Base-by-base conservation (phyloP, 192 early-diverging fungal genomes). In the Phlyctochytrium bullatum region DNA sequence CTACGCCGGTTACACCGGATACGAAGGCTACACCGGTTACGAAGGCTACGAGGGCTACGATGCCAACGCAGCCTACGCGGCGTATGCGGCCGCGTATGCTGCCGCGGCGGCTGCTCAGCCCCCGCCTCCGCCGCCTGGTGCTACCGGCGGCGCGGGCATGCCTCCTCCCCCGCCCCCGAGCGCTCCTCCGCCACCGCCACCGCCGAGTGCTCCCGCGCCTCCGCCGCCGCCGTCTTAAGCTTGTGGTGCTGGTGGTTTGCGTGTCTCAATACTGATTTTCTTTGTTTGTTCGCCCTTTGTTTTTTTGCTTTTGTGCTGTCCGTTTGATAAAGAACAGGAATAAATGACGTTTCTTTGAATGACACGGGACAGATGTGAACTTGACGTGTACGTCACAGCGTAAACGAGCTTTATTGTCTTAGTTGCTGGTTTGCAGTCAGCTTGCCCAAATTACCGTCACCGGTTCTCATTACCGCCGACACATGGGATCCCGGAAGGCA, bases 61-160 rank as follows among this genome's bases (percentile, higher is more conserved):
- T 25, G 2, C 25, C 28, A 57, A 3, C 2, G n/a, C 53, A 20
- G n/a, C 29, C 34, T 36, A 20, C 66, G 32, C 6, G 27, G 20
- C 16, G 16, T 23, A 27, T 27, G 16, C 31, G 20, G 17, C 2
- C 52, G 35, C 6, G n/a, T 36, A 34, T 20, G 52, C n/a, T 36
- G 52, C 32, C 28, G 34, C 16, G 36, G 40, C 3, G 61, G 61
- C 0, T 24, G 47, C 54, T n/a, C 25, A n/a, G n/a, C n/a, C n/a
- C n/a, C 36, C 24, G 20, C 10, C 28, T 29, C 25, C 58, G 47
- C 17, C 34, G 51, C 36, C 27, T 50, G 33, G 50, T 59, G 30
- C 65, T 66, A 24, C 72, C 71, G 27, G 67, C 75, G 29, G 67
- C 75, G 28, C 61, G 50, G n/a, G 64, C 59, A n/a, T 66, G 50